These are phyloP conservation scores for Parastagonospora nodorum DNA, from an alignment of 2,329 filamentous ascomycete genomes.

Conservation along the genomic window DNA sequence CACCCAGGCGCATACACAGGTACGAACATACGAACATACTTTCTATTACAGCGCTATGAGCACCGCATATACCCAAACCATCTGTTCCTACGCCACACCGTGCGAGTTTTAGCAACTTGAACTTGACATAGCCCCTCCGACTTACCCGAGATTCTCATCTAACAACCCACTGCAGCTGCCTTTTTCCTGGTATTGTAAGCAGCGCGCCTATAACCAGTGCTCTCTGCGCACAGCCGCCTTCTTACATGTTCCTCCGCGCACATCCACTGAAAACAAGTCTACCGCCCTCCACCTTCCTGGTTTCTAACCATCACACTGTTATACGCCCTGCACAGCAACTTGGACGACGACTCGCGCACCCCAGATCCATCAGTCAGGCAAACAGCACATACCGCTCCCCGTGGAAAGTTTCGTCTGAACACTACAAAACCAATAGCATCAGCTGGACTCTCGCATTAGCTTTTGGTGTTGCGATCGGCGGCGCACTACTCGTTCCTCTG, in stretches of 20 bases:
- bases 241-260: conserved; percentile 32
- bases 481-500: conserved; percentile 35
- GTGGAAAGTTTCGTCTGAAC: conserved; percentile 4
- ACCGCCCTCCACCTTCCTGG: conserved; percentile 9
- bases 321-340: conserved; percentile 14
- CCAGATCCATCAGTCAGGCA: conserved; percentile 13
- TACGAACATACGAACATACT: no score
- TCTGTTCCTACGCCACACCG: neutral
- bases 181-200: neutral
- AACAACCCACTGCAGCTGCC: neutral
- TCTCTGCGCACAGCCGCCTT: conserved; percentile 10
- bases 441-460: conserved; percentile 34
- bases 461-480: conserved; percentile 39
- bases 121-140: conserved; percentile 3
- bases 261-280: conserved; percentile 21
- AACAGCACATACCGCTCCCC: conserved; percentile 9
- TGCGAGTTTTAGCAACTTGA: neutral
- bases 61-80: neutral
- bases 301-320: conserved; percentile 11
- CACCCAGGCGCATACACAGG: no score
- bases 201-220: neutral
- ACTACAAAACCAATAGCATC: conserved; percentile 30
- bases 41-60: neutral
- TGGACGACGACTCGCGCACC: conserved; percentile 17
- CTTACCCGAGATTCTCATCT: neutral